Evolutionary conservation across 2,329 filamentous ascomycete species (phyloP), one percentile per base, ranked within the genome.

Genomic region (Penicillium sp.): DNA sequence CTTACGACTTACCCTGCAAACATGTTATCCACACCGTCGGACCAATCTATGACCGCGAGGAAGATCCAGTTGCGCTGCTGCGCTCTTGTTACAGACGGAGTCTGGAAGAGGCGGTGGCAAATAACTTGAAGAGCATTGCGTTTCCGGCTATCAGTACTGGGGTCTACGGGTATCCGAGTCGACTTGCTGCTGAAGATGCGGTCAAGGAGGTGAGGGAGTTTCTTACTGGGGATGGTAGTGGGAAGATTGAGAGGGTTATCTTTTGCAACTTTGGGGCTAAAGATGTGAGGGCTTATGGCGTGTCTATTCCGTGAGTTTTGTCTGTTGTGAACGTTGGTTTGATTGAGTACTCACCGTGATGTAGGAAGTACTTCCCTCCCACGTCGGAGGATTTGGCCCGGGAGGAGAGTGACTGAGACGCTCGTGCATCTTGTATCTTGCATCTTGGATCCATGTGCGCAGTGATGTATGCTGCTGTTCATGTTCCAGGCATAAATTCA

Each of bases 11-110:
- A 19, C 90, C 90, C 0, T 86, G 84, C 62, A 78, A 80, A 50
- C 84, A 87, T 56, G 80, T 97, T 58, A 95, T 97, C 47, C 93
- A 97, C 69, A 83, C 93, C 14, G 92, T 96, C 3, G 93, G 93
- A 0, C 93, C 93, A 0, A 71, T 95, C 27, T 96, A 91, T 69
- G 58, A 73, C 44, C 58, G 60, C 0, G 62, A 67, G 3, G 14
- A 64, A 40, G 3, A 48, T 65, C 68, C 19, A 49, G 64, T 16
- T 52, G 68, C 10, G n/a, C 61, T 82, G 31, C 65, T 86, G 66
- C 78, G 72, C 50, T 70, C 64, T 57, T 86, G 90, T 72, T 99
- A 99, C 67, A 75, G 74, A 7, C 81, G 74, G 35, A 86, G 84
- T 59, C 70, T 97, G 50, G 73, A 86, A 60, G 66, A 95, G n/a